Evolutionary conservation across 2,329 filamentous ascomycete genomes (phyloP).

Genomic region (Apiospora phragmitis): DNA sequence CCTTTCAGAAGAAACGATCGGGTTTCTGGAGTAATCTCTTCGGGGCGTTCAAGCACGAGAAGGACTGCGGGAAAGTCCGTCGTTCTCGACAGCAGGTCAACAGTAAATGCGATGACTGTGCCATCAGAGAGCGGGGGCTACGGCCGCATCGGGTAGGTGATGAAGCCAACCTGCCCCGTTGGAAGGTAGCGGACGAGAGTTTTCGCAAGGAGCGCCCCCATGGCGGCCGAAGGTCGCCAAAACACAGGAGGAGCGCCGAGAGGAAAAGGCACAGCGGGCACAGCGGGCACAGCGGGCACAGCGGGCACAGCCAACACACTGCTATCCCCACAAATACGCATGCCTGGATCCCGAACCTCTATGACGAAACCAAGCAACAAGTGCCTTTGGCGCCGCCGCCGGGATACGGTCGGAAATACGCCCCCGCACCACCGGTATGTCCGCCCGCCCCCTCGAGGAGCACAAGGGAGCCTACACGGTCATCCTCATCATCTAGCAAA

Average conservation of each 20-base stretch:
- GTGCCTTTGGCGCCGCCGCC: not conserved
- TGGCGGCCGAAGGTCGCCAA: not conserved
- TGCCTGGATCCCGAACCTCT: not conserved
- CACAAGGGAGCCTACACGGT: not conserved
- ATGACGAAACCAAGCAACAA: not conserved
- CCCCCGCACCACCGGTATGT: not conserved
- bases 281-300: not conserved
- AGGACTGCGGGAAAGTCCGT: constrained; percentile 9
- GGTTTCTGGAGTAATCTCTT: constrained; percentile 6
- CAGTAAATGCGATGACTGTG: constrained; percentile 7
- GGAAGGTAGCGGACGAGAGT: constrained; percentile 12
- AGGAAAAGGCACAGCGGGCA: not conserved
- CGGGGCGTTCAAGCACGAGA: constrained; percentile 4
- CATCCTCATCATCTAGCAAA: not conserved
- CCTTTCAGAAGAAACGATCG: constrained; percentile 10
- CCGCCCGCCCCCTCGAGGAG: not conserved
- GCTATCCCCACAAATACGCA: not conserved
- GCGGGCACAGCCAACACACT: not conserved
- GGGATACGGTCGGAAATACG: not conserved
- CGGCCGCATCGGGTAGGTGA: constrained; percentile 9
- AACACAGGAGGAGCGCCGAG: not conserved
- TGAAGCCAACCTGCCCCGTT: constrained; percentile 6
- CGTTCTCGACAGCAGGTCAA: not conserved
- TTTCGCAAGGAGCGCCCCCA: constrained; percentile 5
- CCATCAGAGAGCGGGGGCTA: constrained; percentile 1